These are phyloP conservation scores for Thelonectria blattea DNA, from an alignment of 2,329 filamentous ascomycete species.

Conservation along the genomic window DNA sequence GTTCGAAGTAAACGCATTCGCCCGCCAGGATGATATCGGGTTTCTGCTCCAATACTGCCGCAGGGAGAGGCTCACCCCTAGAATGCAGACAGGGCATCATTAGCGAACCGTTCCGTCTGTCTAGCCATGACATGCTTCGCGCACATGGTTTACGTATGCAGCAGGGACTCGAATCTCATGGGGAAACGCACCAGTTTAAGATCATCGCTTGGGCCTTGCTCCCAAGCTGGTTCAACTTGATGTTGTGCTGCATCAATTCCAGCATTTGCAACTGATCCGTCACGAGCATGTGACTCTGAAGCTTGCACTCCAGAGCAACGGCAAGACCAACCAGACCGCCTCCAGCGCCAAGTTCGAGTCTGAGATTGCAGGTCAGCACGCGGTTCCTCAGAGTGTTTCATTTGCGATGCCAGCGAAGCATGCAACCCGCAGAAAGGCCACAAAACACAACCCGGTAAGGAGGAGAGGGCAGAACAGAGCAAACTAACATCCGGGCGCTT, in stretches of 20 bases:
- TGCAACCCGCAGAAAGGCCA: constrained; percentile 9
- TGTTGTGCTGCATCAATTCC: constrained; percentile 84
- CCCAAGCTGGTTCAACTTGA: constrained; percentile 76
- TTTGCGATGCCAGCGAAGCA: not conserved
- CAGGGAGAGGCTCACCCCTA: constrained; percentile 67
- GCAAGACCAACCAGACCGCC: constrained; percentile 82
- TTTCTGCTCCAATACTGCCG: constrained; percentile 58
- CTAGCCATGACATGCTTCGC: constrained; percentile 5
- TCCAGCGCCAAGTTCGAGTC: constrained; percentile 90
- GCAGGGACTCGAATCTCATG: constrained; percentile 31
- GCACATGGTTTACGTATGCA: constrained; percentile 6
- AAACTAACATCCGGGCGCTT: constrained; percentile 71
- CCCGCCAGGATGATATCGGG: constrained; percentile 90
- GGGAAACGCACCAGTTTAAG: constrained; percentile 75
- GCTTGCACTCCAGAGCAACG: constrained; percentile 61
- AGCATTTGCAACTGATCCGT: constrained; percentile 91
- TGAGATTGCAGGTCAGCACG: constrained; percentile 47
- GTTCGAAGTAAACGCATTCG: constrained; percentile 97
- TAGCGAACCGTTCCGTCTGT: constrained; percentile 26
- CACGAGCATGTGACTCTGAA: constrained; percentile 68
- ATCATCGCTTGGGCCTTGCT: constrained; percentile 69
- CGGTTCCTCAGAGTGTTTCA: constrained; percentile 7
- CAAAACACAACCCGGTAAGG: not conserved
- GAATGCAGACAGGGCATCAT: constrained; percentile 22
- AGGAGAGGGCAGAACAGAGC: constrained; percentile 1